Percentiles rank a stretch among this genome's conserved stretches.
These are phyloP conservation scores for Wickerhamiella azymoides DNA, from an alignment of 805 yeast genomes.

Conservation along the genomic window DNA sequence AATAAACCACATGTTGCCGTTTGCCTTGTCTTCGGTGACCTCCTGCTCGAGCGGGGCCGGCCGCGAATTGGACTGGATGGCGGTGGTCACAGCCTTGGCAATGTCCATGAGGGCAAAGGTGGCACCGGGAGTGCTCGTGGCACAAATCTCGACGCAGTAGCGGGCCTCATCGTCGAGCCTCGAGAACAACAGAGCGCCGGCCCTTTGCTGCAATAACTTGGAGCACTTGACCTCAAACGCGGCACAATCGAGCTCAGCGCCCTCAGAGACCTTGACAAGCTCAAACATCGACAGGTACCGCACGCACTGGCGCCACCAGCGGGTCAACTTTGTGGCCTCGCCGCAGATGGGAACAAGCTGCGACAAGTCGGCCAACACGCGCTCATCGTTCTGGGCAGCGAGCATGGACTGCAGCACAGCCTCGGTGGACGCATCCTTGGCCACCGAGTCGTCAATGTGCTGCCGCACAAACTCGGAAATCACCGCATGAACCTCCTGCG, in stretches of 20 bases:
- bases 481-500: not conserved
- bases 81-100: not conserved
- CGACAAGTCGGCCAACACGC: not conserved
- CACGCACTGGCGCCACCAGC: conserved; percentile 8
- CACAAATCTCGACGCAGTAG: conserved; percentile 6
- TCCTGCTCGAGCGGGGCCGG: conserved; percentile 4
- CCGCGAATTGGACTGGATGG: conserved; percentile 3
- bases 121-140: conserved; percentile 13
- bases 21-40: conserved; percentile 3
- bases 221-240: not conserved
- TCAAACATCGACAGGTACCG: conserved; percentile 5
- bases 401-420: not conserved
- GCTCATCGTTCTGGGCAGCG: not conserved
- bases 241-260: not conserved
- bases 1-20: conserved; percentile 6
- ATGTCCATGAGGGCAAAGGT: conserved; percentile 21
- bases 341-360: conserved; percentile 1
- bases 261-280: not conserved
- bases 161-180: conserved; percentile 3
- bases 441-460: not conserved
- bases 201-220: conserved; percentile 3
- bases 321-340: not conserved
- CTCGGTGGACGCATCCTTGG: not conserved
- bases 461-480: conserved; percentile 1
- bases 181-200: conserved; percentile 3